A percentile compares a stretch with the other conserved stretches of the same genome.
Evolutionary conservation across 2,329 filamentous ascomycete genomes (phyloP).

Genomic region (Fusarium odoratissimum): DNA sequence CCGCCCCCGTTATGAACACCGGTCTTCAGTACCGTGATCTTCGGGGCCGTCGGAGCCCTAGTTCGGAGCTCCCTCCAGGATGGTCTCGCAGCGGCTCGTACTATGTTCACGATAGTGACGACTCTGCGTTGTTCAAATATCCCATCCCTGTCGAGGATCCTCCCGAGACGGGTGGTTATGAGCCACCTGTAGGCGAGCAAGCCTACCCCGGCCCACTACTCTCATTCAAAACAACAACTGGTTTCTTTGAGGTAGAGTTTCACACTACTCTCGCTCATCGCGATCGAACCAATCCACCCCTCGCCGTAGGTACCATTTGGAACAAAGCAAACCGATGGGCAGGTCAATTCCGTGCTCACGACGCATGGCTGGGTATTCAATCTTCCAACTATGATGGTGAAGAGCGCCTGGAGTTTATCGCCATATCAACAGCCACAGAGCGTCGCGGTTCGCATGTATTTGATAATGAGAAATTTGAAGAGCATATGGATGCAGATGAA

Average conservation of each 20-base stretch:
- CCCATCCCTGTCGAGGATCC: slow-evolving; percentile 55
- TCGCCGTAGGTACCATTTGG: slow-evolving; percentile 58
- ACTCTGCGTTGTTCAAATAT: slow-evolving; percentile 54
- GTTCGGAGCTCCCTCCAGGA: slow-evolving; percentile 51
- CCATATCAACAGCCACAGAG: slow-evolving; percentile 56
- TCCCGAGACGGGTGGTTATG: slow-evolving; percentile 46
- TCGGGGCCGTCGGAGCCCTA: slow-evolving; percentile 48
- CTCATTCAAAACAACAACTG: slow-evolving; percentile 54
- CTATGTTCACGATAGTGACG: slow-evolving; percentile 57
- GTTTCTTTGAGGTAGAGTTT: slow-evolving; percentile 56
- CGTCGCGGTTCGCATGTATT: slow-evolving; percentile 56
- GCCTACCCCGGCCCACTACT: slow-evolving; percentile 54
- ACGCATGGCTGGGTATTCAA: slow-evolving; percentile 59
- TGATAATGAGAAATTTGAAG: slow-evolving; percentile 53
- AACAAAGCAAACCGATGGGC: slow-evolving; percentile 52
- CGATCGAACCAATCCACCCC: slow-evolving; percentile 52
- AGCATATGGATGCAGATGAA: slow-evolving; percentile 56
- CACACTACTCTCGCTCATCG: slow-evolving; percentile 51
- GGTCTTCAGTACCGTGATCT: slow-evolving; percentile 56
- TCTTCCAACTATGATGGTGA: slow-evolving; percentile 60
- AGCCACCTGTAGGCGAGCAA: slow-evolving; percentile 46
- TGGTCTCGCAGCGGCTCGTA: slow-evolving; percentile 53
- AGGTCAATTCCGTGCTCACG: slow-evolving; percentile 58
- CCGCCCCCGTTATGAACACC: slow-evolving; percentile 51
- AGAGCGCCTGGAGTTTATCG: slow-evolving; percentile 58